A percentile compares a stretch with the other conserved stretches of the same genome.
Evolutionary conservation across 257 asterid genomes (phyloP).

Genomic region (Penstemon barbatus): DNA sequence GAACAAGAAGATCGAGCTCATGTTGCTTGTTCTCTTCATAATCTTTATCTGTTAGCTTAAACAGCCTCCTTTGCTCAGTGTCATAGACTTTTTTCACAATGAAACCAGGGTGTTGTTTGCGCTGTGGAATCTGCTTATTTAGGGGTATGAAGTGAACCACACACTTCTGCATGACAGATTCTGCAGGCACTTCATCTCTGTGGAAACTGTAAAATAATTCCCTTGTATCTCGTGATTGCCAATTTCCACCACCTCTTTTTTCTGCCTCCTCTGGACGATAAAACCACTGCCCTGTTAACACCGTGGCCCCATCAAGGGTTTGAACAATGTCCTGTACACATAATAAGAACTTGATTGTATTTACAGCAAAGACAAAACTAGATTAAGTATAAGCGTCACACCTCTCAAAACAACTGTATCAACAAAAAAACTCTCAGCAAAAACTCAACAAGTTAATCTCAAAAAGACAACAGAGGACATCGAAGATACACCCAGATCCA

Average conservation of each 20-base stretch:
- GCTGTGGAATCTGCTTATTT: slow-evolving; percentile 67
- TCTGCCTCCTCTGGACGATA: too few species aligned
- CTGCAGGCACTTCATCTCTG: slow-evolving; percentile 82
- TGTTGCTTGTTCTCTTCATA: slow-evolving; percentile 70
- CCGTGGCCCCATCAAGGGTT: too few species aligned
- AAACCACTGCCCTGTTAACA: too few species aligned
- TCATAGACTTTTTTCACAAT: slow-evolving; percentile 80
- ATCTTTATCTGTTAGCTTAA: slow-evolving; percentile 73
- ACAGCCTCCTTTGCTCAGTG: slow-evolving; percentile 61
- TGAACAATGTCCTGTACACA: too few species aligned
- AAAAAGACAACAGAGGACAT: slow-evolving; percentile 9
- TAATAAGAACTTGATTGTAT: too few species aligned
- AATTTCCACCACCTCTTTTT: slow-evolving; percentile 64
- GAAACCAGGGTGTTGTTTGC: slow-evolving; percentile 85
- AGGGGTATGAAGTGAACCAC: slow-evolving; percentile 77
- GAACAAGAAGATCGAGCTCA: slow-evolving; percentile 73
- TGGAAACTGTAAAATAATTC: slow-evolving; percentile 86
- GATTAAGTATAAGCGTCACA: too few species aligned
- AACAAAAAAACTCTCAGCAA: too few species aligned
- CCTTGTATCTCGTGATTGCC: slow-evolving; percentile 66
- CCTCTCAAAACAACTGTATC: too few species aligned
- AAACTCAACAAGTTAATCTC: too few species aligned
- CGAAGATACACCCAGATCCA: slow-evolving; percentile 7
- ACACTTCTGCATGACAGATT: slow-evolving; percentile 89
- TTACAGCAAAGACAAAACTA: too few species aligned